These are phyloP conservation scores for Cladobotryum protrusum DNA, from an alignment of 2,329 filamentous ascomycete genomes.

Conservation along the genomic window DNA sequence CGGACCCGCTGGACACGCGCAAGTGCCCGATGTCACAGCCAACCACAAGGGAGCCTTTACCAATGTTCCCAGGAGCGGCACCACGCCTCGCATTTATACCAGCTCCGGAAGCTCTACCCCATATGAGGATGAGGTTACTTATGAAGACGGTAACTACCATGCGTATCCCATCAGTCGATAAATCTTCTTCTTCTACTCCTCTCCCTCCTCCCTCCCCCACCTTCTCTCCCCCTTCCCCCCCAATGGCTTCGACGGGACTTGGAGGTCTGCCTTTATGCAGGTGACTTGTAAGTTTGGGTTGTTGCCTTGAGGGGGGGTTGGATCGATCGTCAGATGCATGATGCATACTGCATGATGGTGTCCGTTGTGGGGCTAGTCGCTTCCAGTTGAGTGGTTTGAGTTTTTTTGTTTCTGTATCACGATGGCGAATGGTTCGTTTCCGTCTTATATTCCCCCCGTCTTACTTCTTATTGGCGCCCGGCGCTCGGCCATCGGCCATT, in stretches of 20 bases:
- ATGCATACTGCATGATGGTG: slow-evolving; percentile 7
- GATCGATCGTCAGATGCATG: neutral
- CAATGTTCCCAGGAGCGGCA: slow-evolving; percentile 24
- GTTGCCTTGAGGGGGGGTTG: neutral
- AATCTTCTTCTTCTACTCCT: neutral
- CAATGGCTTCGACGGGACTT: neutral
- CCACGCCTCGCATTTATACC: slow-evolving; percentile 21
- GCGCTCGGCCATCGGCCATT: neutral
- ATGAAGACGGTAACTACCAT: slow-evolving; percentile 32
- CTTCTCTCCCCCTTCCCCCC: neutral
- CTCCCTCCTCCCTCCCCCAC: neutral
- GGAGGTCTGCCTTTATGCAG: neutral
- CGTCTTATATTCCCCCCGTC: neutral
- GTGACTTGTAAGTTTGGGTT: neutral
- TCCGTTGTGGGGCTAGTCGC: slow-evolving; percentile 7
- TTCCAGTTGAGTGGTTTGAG: slow-evolving; percentile 1
- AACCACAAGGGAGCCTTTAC: slow-evolving; percentile 20
- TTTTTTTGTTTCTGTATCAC: slow-evolving; percentile 1
- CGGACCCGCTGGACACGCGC: slow-evolving; percentile 22
- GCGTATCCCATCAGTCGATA: slow-evolving; percentile 28
- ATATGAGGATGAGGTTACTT: slow-evolving; percentile 19
- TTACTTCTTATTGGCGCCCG: neutral
- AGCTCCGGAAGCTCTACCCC: slow-evolving; percentile 14
- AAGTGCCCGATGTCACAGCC: slow-evolving; percentile 17
- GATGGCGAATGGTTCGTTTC: neutral